Base-by-base conservation (phyloP, 177 flowering plant genomes). In the Vitis hybrid region DNA sequence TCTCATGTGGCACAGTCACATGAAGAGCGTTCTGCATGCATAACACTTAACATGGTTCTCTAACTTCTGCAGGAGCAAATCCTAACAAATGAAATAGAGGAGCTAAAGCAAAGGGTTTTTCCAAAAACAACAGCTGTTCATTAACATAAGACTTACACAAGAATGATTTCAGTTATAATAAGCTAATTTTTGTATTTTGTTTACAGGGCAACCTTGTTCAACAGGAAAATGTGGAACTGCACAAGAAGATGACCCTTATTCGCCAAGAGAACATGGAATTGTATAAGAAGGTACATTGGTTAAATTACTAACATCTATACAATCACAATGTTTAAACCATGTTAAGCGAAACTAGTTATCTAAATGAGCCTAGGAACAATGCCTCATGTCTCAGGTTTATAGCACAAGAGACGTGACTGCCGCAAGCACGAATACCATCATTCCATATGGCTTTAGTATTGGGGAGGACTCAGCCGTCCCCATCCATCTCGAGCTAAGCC, bases 181-280 rank as follows among this genome's bases (percentile, higher is more conserved):
- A 27, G 20, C 2, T 21, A 6, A 18, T 27, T 11, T 11, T 30
- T 52, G 59, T 46, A 67, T 64, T 51, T 12, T 63, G 21, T 64
- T 5, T 72, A 53, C 87, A 92, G 98, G 90, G 91, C 32, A 78
- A 75, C 67, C 80, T 87, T 61, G 80, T 89, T 58, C 89, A 86
- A 67, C 91, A 86, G 74, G 91, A 92, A 79, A 89, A 91, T 69
- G 65, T 91, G 77, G 93, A 91, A 74, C 80, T 91, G 64, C 61
- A 72, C 76, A 77, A 80, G 71, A 85, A 87, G 94, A 91, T 88
- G 85, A 63, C 71, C 57, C 46, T 63, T 64, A 20, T 30, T 9
- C 17, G 8, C 20, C 46, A 41, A 41, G 46, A 41, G 46, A 41
- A 41, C 46, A 41, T 41, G 46, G 46, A 41, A 41, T 41, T 41